Percentiles rank a stretch among this genome's conserved stretches.
phyloP scores from a whole-genome alignment of 176 grass and related monocot genomes.

The Lolium multiflorum region DNA sequence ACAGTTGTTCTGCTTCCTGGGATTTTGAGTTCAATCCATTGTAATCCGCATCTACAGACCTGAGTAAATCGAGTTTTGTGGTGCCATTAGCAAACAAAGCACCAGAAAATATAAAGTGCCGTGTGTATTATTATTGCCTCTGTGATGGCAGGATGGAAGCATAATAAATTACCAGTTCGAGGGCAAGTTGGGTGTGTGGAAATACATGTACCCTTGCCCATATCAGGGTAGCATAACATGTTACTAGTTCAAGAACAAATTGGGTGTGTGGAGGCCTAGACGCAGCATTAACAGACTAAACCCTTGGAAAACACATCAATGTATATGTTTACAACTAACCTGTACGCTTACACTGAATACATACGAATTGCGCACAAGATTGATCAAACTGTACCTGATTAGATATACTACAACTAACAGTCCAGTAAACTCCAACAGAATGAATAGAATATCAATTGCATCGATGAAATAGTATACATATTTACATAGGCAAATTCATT shows the following conservation, averaged over 20 bases:
- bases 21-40: slow-evolving; percentile 87
- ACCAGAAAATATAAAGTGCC: slow-evolving; percentile 24
- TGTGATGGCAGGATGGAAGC: not conserved
- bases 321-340: not conserved
- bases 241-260: slow-evolving; percentile 12
- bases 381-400: slow-evolving; percentile 5
- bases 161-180: not conserved
- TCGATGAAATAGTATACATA: not conserved
- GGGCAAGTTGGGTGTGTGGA: not conserved
- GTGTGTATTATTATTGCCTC: slow-evolving; percentile 1
- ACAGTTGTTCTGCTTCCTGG: slow-evolving; percentile 76
- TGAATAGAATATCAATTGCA: not conserved
- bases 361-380: slow-evolving; percentile 5
- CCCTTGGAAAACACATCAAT: not conserved
- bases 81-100: slow-evolving; percentile 37
- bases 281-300: not conserved
- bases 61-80: slow-evolving; percentile 37
- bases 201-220: not conserved
- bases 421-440: slow-evolving; percentile 5
- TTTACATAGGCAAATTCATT: slow-evolving; percentile 35
- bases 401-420: not conserved
- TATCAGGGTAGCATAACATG: slow-evolving; percentile 1
- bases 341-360: not conserved
- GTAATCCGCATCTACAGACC: slow-evolving; percentile 77
- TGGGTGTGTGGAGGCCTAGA: slow-evolving; percentile 4